phyloP scores from a whole-genome alignment of 139 green algal genomes.

The Chlorella ohadii region DNA sequence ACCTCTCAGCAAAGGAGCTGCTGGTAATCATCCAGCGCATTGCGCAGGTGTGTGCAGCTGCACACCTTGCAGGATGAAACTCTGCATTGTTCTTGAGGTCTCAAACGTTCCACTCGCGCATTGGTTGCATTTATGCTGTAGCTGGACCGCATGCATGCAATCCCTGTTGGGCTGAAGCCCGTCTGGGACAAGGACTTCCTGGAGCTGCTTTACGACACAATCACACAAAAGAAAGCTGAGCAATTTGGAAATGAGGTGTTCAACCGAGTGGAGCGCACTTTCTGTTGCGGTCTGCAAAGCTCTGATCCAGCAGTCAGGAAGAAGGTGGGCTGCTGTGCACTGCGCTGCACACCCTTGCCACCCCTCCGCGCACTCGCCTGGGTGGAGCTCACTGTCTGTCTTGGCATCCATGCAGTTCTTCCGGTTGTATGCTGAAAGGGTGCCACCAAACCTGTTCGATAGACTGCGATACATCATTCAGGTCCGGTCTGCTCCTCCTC shows the following conservation, averaged over 20 bases:
- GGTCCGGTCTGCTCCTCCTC: slow-evolving; percentile 8
- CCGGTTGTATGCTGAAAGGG: slow-evolving; percentile 79
- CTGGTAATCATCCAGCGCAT: slow-evolving; percentile 88
- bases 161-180: slow-evolving; percentile 32
- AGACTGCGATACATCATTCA: slow-evolving; percentile 93
- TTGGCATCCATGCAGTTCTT: slow-evolving; percentile 93
- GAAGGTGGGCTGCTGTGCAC: slow-evolving; percentile 8
- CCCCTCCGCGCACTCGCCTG: no score
- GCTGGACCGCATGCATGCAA: slow-evolving; percentile 52
- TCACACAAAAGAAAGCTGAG: slow-evolving; percentile 31
- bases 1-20: slow-evolving; percentile 82
- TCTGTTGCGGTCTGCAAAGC: slow-evolving; percentile 89
- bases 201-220: slow-evolving; percentile 63
- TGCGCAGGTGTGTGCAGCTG: no score
- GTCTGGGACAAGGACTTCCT: slow-evolving; percentile 83
- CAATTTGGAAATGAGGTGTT: slow-evolving; percentile 75
- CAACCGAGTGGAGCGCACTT: slow-evolving; percentile 88
- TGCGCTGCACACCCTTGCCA: no score
- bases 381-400: no score
- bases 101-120: no score
- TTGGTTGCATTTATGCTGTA: background rate
- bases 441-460: slow-evolving; percentile 82
- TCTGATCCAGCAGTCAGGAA: slow-evolving; percentile 51
- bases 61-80: no score
- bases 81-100: no score